phyloP scores from a whole-genome alignment of 768 basidiomycete genomes.

The Pisolithus marmoratus region DNA sequence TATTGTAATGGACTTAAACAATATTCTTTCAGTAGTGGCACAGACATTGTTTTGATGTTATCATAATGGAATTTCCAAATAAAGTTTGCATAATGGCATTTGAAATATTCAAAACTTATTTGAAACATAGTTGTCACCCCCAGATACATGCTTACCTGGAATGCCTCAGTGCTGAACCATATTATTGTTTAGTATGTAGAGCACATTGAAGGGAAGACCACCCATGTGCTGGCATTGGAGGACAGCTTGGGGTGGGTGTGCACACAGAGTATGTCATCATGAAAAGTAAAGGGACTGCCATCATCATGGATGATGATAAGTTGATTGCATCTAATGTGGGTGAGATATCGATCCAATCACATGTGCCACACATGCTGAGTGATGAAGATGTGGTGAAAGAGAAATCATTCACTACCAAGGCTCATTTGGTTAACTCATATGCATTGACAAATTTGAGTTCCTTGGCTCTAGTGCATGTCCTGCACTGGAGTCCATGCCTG shows the following conservation, averaged over 20 bases:
- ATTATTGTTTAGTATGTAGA: constrained; percentile 77
- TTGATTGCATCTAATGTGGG: background rate
- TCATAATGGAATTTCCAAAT: too few relatives aligned
- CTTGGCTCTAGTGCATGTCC: too few relatives aligned
- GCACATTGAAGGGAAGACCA: constrained; percentile 80
- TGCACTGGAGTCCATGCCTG: too few relatives aligned
- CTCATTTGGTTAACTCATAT: constrained; percentile 55
- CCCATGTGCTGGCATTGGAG: constrained; percentile 84
- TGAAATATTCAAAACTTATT: too few relatives aligned
- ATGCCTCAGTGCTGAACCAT: too few relatives aligned
- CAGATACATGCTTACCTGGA: too few relatives aligned
- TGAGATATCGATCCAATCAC: constrained; percentile 12
- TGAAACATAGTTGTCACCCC: too few relatives aligned
- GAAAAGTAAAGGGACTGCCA: constrained; percentile 10
- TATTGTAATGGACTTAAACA: too few relatives aligned
- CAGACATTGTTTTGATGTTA: too few relatives aligned
- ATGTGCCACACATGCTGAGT: constrained; percentile 27
- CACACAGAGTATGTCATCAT: constrained; percentile 80
- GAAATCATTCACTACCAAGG: constrained; percentile 4
- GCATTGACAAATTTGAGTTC: constrained; percentile 83
- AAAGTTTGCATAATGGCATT: too few relatives aligned
- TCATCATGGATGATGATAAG: constrained; percentile 5
- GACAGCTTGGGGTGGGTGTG: constrained; percentile 80
- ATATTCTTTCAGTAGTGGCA: too few relatives aligned
- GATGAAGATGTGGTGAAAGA: constrained; percentile 32